Evolutionary conservation across 768 basidiomycete species (phyloP).

Genomic region (Chalciporus chontae): DNA sequence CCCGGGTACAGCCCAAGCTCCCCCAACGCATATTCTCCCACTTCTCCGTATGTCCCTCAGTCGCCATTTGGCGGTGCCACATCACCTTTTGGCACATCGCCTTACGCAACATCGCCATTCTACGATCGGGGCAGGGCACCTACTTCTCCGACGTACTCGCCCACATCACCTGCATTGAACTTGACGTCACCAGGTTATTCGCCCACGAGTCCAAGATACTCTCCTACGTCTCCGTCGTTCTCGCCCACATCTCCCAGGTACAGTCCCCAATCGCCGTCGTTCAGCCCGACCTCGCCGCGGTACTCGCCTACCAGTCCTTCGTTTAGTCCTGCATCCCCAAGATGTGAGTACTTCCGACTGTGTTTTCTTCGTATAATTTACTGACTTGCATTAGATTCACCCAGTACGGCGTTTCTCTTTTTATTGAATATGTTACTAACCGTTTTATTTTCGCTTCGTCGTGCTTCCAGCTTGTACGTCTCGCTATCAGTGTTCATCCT

Average conservation of each 20-base stretch:
- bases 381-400: slow-evolving; percentile 54
- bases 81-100: slow-evolving; percentile 78
- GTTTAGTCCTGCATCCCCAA: slow-evolving; percentile 91
- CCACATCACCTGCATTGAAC: slow-evolving; percentile 81
- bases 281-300: slow-evolving; percentile 84
- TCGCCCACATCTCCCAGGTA: slow-evolving; percentile 83
- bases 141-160: slow-evolving; percentile 84
- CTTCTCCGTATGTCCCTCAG: slow-evolving; percentile 84
- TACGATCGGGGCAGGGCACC: slow-evolving; percentile 61
- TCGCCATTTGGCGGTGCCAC: slow-evolving; percentile 82
- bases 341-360: slow-evolving; percentile 51
- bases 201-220: slow-evolving; percentile 76
- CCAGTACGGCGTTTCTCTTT: slow-evolving; percentile 51
- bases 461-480: slow-evolving; percentile 57
- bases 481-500: not conserved
- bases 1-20: slow-evolving; percentile 90
- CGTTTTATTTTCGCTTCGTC: not conserved
- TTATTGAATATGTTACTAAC: slow-evolving; percentile 23
- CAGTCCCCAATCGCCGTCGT: slow-evolving; percentile 87
- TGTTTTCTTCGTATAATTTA: not conserved
- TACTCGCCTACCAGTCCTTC: slow-evolving; percentile 90
- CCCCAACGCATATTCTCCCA: slow-evolving; percentile 84
- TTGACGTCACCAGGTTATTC: slow-evolving; percentile 73
- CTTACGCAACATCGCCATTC: slow-evolving; percentile 83
- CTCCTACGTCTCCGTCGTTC: slow-evolving; percentile 80